A percentile compares a stretch with the other conserved stretches of the same genome.
These are phyloP conservation scores for Phaeodactylum tricornutum DNA, from an alignment of 108 stramenopile species.

Conservation along the genomic window DNA sequence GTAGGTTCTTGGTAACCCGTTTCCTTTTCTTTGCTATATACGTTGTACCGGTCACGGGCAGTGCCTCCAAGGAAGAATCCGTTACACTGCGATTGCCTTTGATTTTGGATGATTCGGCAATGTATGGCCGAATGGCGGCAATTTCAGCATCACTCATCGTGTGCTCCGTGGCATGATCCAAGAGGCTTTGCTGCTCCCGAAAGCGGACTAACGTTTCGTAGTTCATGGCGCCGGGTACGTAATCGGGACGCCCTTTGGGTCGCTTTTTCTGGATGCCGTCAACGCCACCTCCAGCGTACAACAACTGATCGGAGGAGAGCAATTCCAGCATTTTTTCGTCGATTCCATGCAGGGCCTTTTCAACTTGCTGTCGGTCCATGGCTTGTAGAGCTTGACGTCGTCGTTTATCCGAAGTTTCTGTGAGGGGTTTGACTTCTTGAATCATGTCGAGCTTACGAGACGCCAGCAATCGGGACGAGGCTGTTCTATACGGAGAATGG, in stretches of 20 bases:
- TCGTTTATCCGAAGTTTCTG: no score
- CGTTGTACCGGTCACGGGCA: neutral
- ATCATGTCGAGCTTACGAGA: no score
- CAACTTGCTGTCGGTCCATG: constrained; percentile 3
- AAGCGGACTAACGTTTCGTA: constrained; percentile 24
- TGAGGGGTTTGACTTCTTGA: no score
- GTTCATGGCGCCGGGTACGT: constrained; percentile 46
- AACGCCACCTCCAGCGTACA: neutral
- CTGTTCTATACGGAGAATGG: no score
- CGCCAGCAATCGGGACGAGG: no score
- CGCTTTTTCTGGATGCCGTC: constrained; percentile 4
- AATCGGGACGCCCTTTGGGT: constrained; percentile 34
- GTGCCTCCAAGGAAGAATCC: neutral
- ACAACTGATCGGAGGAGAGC: constrained; percentile 1
- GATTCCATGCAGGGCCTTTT: neutral
- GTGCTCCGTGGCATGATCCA: neutral
- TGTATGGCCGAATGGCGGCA: neutral
- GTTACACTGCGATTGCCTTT: neutral
- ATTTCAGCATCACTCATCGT: neutral
- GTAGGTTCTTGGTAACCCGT: constrained; percentile 3
- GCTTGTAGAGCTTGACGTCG: constrained; percentile 8
- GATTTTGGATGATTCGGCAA: neutral
- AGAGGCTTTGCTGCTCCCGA: constrained; percentile 10
- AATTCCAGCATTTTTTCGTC: neutral
- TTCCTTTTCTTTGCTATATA: no score